phyloP scores from a whole-genome alignment of 2,329 filamentous ascomycete species.

The Tolypocladium ophioglossoides region DNA sequence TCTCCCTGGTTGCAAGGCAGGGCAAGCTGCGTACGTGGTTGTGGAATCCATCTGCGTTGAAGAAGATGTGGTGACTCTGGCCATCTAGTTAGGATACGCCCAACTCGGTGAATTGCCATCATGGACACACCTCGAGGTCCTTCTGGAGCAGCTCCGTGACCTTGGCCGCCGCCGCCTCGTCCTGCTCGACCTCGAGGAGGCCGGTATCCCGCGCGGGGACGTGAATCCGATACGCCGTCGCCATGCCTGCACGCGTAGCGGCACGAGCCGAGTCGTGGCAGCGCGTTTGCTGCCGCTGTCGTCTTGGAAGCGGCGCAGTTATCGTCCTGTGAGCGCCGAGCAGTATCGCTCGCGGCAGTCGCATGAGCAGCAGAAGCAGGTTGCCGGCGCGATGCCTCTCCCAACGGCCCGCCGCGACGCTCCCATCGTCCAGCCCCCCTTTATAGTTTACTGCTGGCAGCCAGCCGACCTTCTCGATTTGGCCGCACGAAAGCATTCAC shows the following conservation, averaged over 20 bases:
- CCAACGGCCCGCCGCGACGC: not conserved
- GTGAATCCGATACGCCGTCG: conserved; percentile 36
- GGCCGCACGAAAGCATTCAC: not conserved
- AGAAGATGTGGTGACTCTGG: conserved; percentile 62
- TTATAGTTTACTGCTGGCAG: not conserved
- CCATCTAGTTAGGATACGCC: no score
- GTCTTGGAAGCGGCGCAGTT: not conserved
- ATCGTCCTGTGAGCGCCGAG: not conserved
- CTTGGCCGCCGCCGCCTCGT: conserved; percentile 48
- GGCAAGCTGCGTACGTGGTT: conserved; percentile 51
- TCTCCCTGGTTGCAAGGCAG: no score
- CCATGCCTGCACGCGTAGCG: conserved; percentile 20
- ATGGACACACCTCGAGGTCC: conserved; percentile 49
- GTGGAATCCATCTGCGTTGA: conserved; percentile 66
- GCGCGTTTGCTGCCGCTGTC: not conserved
- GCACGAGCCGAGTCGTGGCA: not conserved
- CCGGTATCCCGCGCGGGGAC: conserved; percentile 39
- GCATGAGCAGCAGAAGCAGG: not conserved
- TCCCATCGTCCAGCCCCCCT: not conserved
- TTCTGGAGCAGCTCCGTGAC: conserved; percentile 61
- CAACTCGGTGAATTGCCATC: not conserved
- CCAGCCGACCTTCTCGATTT: not conserved
- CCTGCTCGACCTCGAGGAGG: conserved; percentile 35
- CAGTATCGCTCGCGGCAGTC: not conserved
- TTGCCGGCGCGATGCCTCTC: not conserved